These are phyloP conservation scores for Neurospora sp. DNA, from an alignment of 2,329 filamentous ascomycete genomes.

Conservation along the genomic window DNA sequence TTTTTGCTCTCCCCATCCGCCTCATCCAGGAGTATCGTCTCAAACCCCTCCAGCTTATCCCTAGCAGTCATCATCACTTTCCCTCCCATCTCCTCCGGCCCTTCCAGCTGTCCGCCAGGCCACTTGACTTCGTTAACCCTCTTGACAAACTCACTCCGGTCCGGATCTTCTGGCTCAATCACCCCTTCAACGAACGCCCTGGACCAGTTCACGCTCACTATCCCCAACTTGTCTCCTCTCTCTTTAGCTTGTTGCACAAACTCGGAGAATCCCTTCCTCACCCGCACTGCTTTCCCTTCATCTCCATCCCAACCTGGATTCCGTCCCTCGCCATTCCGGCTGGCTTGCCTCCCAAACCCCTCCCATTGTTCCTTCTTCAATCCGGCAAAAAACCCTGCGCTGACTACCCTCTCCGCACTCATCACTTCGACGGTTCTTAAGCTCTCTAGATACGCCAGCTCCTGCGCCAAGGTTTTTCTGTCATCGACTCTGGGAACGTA, in stretches of 20 bases:
- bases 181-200: constrained; percentile 14
- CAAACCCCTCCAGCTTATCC: constrained; percentile 12
- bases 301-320: constrained; percentile 12
- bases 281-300: neutral
- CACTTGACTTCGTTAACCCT: constrained; percentile 19
- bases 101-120: constrained; percentile 29
- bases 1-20: neutral
- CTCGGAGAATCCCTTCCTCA: constrained; percentile 27
- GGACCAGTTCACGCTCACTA: constrained; percentile 19
- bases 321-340: constrained; percentile 19
- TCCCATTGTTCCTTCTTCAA: constrained; percentile 25
- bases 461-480: constrained; percentile 26
- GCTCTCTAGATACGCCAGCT: constrained; percentile 33
- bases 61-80: constrained; percentile 12
- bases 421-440: constrained; percentile 33
- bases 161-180: constrained; percentile 2
- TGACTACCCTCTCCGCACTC: constrained; percentile 35
- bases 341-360: constrained; percentile 28
- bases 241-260: constrained; percentile 15
- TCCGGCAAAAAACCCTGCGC: constrained; percentile 34
- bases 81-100: constrained; percentile 22
- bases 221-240: constrained; percentile 5
- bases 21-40: constrained; percentile 1
- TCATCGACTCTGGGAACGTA: constrained; percentile 24
- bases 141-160: neutral